Base-by-base conservation (phyloP, 768 basidiomycete genomes). In the Xerocomellus amylosporus region DNA sequence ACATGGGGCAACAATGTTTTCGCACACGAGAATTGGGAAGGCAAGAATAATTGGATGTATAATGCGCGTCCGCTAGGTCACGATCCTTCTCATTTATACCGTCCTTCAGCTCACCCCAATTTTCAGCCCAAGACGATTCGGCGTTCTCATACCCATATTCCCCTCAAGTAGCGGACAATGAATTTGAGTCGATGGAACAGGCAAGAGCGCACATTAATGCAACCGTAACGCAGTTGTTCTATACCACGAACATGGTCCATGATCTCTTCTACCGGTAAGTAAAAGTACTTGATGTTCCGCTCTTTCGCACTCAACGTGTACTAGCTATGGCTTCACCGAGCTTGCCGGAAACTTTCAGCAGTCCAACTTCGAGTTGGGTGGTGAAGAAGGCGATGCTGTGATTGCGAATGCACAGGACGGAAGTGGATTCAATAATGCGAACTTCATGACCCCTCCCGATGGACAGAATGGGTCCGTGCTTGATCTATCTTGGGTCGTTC, bases 401-500 rank as follows among this genome's bases (percentile, higher is more conserved):
- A 93, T 97, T 56, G 84, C 90, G 50, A 96, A 96, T 64, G 96
- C 96, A 2, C 93, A 98, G 72, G 96, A 98, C 61, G 96, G 96
- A 38, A 87, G 84, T 14, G 95, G 94, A 2, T 94, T 83, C 75
- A 94, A 91, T 76, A 92, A 92, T 54, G 91, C 90, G 44, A 94
- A 95, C 78, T 95, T 90, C 72, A 87, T 87, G 87, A 90, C 87
- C 0, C 86, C 87, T 46, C 87, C 87, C 48, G 82, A 93, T 63
- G 91, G 90, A 30, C 82, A 85, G 78, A 90, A 92, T 65, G 92
- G 91, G 69, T 72, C 4, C 3, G 70, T 66, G 13, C 19, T 5
- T 41, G n/a, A 19, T 30, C 4, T 28, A 0, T 8, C 12, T 19
- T 6, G 5, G 6, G 5, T 12, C 24, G 3, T 45, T 4, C 14